Evolutionary conservation across 495 filamentous ascomycete species (phyloP).

Genomic region (Aspergillus saccharolyticus): DNA sequence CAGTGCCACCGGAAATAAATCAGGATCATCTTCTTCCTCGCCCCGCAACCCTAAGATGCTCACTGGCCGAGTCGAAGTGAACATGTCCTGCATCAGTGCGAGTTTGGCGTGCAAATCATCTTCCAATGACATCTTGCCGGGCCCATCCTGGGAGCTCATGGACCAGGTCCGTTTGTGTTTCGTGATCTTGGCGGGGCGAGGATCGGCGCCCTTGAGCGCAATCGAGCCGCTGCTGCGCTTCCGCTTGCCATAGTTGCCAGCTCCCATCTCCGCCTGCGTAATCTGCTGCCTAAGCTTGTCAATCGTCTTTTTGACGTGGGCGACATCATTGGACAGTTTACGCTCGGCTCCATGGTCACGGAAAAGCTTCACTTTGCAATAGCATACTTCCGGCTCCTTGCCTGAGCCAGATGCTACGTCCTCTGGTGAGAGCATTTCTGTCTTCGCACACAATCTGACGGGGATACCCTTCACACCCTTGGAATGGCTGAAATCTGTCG

Average conservation of each 20-base stretch:
- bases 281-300: conserved; percentile 93
- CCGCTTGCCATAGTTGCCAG: conserved; percentile 82
- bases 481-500: conserved; percentile 96
- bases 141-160: conserved; percentile 80
- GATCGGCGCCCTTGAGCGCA: conserved; percentile 42
- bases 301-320: conserved; percentile 88
- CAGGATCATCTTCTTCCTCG: conserved; percentile 81
- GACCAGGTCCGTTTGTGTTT: conserved; percentile 97
- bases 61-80: conserved; percentile 80
- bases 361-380: conserved; percentile 95
- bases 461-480: conserved; percentile 97
- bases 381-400: conserved; percentile 66
- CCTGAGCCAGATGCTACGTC: conserved; percentile 42
- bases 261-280: conserved; percentile 77
- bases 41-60: conserved; percentile 82
- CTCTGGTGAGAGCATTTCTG: conserved; percentile 51
- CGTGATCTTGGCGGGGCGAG: conserved; percentile 65
- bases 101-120: conserved; percentile 88
- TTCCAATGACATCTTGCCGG: conserved; percentile 61
- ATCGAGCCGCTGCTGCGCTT: conserved; percentile 62
- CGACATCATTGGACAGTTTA: conserved; percentile 90
- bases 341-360: conserved; percentile 94
- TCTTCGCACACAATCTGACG: conserved; percentile 87
- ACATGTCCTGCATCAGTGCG: conserved; percentile 87
- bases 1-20: conserved; percentile 74